phyloP scores from a whole-genome alignment of 2,329 filamentous ascomycete genomes.

The Fusarium pininemorale region DNA sequence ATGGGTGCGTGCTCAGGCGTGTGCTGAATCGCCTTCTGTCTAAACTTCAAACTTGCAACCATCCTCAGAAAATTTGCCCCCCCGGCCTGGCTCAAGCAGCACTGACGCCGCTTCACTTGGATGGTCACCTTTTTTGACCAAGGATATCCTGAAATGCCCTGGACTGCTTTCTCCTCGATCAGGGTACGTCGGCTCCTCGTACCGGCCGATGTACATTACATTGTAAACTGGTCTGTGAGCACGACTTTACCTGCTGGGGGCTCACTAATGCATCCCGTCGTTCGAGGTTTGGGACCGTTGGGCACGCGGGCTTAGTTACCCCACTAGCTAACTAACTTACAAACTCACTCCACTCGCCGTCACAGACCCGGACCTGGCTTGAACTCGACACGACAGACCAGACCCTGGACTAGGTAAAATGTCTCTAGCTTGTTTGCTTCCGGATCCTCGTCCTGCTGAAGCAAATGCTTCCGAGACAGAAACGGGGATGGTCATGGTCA shows the following conservation, averaged over 20 bases:
- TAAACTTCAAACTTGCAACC: conserved; percentile 8
- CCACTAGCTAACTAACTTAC: conserved; percentile 20
- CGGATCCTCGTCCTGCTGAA: conserved; percentile 32
- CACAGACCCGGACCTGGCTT: conserved; percentile 38
- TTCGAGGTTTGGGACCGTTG: conserved; percentile 33
- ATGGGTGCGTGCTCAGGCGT: conserved; percentile 18
- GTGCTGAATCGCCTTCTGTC: conserved; percentile 21
- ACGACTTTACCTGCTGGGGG: neutral
- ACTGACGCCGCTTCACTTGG: neutral
- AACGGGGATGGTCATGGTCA: conserved; percentile 28
- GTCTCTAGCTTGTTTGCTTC: conserved; percentile 31
- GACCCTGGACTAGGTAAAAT: conserved; percentile 32
- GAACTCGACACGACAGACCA: conserved; percentile 28
- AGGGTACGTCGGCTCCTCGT: conserved; percentile 40
- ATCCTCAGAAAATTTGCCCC: conserved; percentile 6
- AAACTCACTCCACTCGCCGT: conserved; percentile 33
- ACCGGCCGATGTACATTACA: conserved; percentile 8
- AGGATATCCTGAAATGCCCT: neutral
- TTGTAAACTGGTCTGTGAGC: conserved; percentile 15
- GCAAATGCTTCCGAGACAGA: conserved; percentile 34
- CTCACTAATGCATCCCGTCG: conserved; percentile 25
- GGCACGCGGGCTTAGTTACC: conserved; percentile 20
- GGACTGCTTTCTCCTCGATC: neutral
- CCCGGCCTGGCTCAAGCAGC: neutral
- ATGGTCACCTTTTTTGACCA: neutral